These are phyloP conservation scores for Immersiella caudata DNA, from an alignment of 495 filamentous ascomycete genomes.

Conservation along the genomic window DNA sequence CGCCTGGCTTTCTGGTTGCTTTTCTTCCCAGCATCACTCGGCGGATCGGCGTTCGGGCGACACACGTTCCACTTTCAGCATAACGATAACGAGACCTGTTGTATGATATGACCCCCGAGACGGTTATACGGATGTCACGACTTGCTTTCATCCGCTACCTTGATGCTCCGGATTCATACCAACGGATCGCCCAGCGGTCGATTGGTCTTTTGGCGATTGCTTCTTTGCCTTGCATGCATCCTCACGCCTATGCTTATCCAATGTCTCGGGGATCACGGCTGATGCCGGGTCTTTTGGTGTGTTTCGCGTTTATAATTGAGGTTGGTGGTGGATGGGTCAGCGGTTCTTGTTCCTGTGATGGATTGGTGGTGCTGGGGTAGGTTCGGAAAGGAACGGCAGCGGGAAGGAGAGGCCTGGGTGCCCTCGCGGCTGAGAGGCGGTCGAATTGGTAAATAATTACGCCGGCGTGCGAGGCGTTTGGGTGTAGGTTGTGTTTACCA, in stretches of 20 bases:
- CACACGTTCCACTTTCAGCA: background rate
- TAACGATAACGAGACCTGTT: conserved; percentile 13
- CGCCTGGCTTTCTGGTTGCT: conserved; percentile 9
- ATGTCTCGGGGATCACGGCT: background rate
- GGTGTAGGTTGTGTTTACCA: background rate
- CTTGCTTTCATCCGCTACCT: background rate
- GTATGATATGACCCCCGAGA: conserved; percentile 1
- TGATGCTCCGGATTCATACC: background rate
- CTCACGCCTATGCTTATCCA: background rate
- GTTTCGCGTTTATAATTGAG: background rate
- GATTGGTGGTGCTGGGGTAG: background rate
- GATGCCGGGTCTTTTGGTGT: background rate
- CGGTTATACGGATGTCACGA: background rate
- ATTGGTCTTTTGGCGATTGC: background rate
- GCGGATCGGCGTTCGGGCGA: conserved; percentile 21
- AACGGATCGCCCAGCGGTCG: background rate
- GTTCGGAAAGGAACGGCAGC: background rate
- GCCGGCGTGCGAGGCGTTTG: conserved; percentile 4
- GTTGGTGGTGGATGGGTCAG: background rate
- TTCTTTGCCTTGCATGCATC: background rate
- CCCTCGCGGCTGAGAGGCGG: background rate
- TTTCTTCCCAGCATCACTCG: conserved; percentile 16
- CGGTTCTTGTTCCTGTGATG: background rate
- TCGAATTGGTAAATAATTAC: background rate
- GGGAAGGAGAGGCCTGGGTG: background rate